These are phyloP conservation scores for Glaciozyma martinii DNA, from an alignment of 768 basidiomycete genomes.

Conservation along the genomic window DNA sequence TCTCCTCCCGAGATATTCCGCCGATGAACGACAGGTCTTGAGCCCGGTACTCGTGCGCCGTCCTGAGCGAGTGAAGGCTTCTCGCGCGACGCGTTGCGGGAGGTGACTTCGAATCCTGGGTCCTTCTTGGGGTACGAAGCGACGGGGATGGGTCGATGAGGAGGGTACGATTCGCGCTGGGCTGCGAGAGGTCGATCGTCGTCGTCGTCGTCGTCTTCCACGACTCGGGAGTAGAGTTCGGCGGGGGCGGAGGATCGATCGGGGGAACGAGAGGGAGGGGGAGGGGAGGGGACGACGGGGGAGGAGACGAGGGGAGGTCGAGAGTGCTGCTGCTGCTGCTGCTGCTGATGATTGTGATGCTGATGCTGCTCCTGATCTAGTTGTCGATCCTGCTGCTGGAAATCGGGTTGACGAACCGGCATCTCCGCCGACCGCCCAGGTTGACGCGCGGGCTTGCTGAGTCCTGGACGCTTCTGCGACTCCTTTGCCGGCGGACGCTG, in stretches of 20 bases:
- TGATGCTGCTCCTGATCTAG: conserved; percentile 65
- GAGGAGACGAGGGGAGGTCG: not conserved
- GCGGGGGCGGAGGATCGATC: conserved; percentile 18
- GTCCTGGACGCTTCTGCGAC: conserved; percentile 8
- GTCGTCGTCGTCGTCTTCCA: conserved; percentile 23
- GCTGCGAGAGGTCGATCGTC: conserved; percentile 1
- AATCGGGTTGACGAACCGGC: conserved; percentile 78
- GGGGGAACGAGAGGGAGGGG: not conserved
- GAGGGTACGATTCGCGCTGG: conserved; percentile 12
- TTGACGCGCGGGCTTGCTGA: conserved; percentile 37
- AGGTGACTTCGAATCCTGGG: conserved; percentile 14
- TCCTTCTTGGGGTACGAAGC: not conserved
- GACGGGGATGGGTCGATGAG: not conserved
- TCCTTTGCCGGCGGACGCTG: conserved; percentile 21
- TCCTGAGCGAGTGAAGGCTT: not conserved
- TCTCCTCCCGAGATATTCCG: not conserved
- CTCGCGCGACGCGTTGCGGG: not conserved
- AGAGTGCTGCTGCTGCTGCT: conserved; percentile 20
- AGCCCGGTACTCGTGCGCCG: not conserved
- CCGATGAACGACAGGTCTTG: not conserved
- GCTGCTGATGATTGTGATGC: conserved; percentile 9
- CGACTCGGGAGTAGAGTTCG: conserved; percentile 2
- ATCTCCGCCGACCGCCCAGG: conserved; percentile 60
- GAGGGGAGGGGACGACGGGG: conserved; percentile 10
- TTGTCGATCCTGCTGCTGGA: conserved; percentile 85